Conservation (phyloP, 2,329 filamentous ascomycete genomes). For the Venturia pyrina region DNA sequence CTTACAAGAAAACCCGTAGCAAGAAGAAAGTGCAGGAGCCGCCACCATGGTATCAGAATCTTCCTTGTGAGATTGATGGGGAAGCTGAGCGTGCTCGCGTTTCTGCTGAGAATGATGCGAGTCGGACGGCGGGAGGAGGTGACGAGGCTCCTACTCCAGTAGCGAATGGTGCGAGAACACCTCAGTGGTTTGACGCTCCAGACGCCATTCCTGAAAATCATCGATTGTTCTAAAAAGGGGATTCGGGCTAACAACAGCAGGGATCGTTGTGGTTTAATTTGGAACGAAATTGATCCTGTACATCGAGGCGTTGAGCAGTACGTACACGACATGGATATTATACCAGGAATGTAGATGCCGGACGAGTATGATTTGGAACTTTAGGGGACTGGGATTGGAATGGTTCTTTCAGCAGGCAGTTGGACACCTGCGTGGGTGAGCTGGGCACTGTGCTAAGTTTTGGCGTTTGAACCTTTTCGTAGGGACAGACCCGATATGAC, state of each 20-base stretch:
- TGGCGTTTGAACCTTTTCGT: neutral
- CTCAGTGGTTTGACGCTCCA: neutral
- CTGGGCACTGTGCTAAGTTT: neutral
- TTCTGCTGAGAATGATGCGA: neutral
- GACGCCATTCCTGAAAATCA: neutral
- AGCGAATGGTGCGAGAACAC: neutral
- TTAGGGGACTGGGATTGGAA: neutral
- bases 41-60: neutral
- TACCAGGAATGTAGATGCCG: neutral
- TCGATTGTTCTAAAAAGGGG: neutral
- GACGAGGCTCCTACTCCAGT: neutral
- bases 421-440: neutral
- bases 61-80: constrained; percentile 2
- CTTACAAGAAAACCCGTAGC: neutral
- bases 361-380: neutral
- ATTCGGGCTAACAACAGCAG: neutral
- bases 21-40: neutral
- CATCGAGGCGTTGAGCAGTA: neutral
- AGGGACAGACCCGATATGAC: neutral
- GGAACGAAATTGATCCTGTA: neutral
- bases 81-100: neutral
- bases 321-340: neutral
- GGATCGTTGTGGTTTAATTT: neutral
- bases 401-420: neutral
- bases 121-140: neutral